phyloP scores from a whole-genome alignment of 345 rosid genomes.

The Corchorus capsularis region DNA sequence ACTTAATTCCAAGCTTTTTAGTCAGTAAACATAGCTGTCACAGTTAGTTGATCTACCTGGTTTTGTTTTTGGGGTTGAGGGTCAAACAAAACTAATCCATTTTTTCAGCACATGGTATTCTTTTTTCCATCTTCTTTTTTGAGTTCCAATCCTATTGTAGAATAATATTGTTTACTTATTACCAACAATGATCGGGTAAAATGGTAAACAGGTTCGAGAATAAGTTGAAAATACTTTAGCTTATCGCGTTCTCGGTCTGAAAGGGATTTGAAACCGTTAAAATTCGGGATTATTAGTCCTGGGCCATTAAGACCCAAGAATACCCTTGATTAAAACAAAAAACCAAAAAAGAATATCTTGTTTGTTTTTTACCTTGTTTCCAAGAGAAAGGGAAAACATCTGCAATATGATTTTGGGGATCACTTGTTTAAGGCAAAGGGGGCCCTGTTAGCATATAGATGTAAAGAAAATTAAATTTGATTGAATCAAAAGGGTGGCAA shows the following conservation, averaged over 20 bases:
- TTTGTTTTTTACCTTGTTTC: constrained; percentile 1
- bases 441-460: not conserved
- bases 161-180: no score
- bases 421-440: not conserved
- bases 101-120: not conserved
- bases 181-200: no score
- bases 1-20: not conserved
- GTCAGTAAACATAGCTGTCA: not conserved
- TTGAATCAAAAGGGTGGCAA: not conserved
- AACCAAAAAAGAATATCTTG: not conserved
- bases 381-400: not conserved
- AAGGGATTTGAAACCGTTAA: no score
- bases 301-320: no score
- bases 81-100: not conserved
- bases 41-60: constrained; percentile 3
- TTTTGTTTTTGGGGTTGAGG: not conserved
- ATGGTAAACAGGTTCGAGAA: no score
- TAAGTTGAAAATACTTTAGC: no score
- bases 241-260: no score
- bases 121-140: not conserved
- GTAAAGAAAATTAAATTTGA: not conserved
- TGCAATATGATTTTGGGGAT: not conserved
- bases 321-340: no score
- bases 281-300: no score
- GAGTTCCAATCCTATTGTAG: no score